Base-by-base conservation (phyloP, 148 eudicot species). In the Nepenthes gracilis region DNA sequence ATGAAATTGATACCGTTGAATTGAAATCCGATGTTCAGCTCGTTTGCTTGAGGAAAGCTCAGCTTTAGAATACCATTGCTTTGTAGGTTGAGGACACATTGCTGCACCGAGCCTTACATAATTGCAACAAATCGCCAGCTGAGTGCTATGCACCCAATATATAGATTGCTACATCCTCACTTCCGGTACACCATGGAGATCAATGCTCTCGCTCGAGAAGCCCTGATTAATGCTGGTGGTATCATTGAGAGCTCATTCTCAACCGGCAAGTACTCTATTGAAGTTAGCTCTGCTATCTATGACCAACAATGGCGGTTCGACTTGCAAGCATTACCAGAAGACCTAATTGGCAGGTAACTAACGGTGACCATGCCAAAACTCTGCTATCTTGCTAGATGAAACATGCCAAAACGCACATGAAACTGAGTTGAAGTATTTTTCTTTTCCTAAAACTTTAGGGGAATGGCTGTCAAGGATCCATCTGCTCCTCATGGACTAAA, bases 381-480 rank as follows among this genome's bases (percentile, higher is more conserved):
- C 23, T 23, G 23, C 23, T 13, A 13, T 58, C 35, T 23, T 23
- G 2, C 34, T 55, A 23, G 12, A 55, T 33, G 11, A 7, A 1
- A 6, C 58, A 23, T 2, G 12, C 35, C 6, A 33, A 55, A 15
- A 32, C 33, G 23, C 1, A 32, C 13, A 9, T 40, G 35, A 35
- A 33, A 23, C 38, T 23, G 1, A 9, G 8, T 3, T 3, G 45
- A 40, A 8, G 6, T 40, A 4, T 40, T 40, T 8, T 40, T 40
- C 6, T 40, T 40, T 8, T 40, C 8, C 45, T 40, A 40, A 40
- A 23, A 3, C 8, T 4, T 8, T 2, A 82, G 87, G 74, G 92
- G 96, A 75, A 63, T 88, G 81, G 92, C 96, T 1, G 77, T 63
- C 48, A 84, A 83, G 63, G 93, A 89, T 64, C 77, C 82, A 67